Base-by-base conservation (phyloP, 2,329 filamentous ascomycete species). In the Alternaria alternata region DNA sequence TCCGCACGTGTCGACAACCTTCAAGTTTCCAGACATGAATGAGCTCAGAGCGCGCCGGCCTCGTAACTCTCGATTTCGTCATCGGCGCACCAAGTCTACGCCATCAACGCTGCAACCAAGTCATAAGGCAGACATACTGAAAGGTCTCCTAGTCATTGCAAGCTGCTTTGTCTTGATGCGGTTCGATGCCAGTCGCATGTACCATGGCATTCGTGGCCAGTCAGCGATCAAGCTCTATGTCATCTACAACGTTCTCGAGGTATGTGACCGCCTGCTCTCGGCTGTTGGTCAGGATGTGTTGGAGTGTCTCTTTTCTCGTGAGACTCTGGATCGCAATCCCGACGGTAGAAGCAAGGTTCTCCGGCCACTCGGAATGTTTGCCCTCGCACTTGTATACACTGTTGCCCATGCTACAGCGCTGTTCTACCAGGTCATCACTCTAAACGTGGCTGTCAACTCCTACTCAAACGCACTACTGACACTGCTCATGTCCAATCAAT, bases 141-240 rank as follows among this genome's bases (percentile, higher is more conserved):
- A 96, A 78, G 95, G 95, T 0, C 83, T 93, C 20, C 86, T 99
- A 59, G 94, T 99, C 62, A 86, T 97, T 49, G 89, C 87, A 71
- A 97, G 93, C 73, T 96, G 92, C 69, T 83, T 91, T 52, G 88
- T 94, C 14, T 83, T 99, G 51, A 94, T 97, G 89, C 89, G 88
- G 24, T 90, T 99, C 46, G 96, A 99, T 76, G 95, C 95, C 6
- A 97, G 94, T 75, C 88, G 94, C 52, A 97, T 98, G 92, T 99
- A 99, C 74, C 95, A 99, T 78, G 94, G 94, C 71, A 97, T 99
- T 70, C 90, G 94, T 47, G 95, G 93, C 0, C 95, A 99, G 78
- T 94, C 94, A 2, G 94, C 94, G 7, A 97, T 99, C 81, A 99
- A 99, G 76, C 86, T 99, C 11, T 99, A 99, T 77, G 95, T 99